Conservation (phyloP, 2,329 filamentous ascomycete species). For the Pseudomassariella vexata region DNA sequence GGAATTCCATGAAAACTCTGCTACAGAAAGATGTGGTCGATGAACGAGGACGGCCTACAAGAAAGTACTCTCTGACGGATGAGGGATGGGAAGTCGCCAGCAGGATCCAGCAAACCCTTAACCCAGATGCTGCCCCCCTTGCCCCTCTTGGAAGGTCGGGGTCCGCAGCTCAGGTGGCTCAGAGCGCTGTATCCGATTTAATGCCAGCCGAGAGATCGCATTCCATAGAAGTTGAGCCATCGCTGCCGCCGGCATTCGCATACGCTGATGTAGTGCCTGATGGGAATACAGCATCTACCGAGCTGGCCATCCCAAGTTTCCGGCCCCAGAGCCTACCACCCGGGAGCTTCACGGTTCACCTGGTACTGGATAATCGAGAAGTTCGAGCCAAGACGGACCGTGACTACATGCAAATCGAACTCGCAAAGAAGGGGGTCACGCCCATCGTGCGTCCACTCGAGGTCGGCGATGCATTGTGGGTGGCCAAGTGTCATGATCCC, state of each 20-base stretch:
- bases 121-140: slow-evolving; percentile 10
- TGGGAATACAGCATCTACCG: slow-evolving; percentile 19
- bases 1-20: slow-evolving; percentile 77
- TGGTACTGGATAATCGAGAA: slow-evolving; percentile 72
- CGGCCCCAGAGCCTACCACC: slow-evolving; percentile 57
- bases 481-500: slow-evolving; percentile 64
- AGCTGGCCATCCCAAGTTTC: slow-evolving; percentile 37
- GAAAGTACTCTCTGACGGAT: slow-evolving; percentile 66
- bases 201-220: not conserved
- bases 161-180: too few relatives aligned
- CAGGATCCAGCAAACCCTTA: slow-evolving; percentile 49
- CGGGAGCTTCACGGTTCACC: slow-evolving; percentile 63
- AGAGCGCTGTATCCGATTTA: too few relatives aligned
- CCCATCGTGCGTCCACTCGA: slow-evolving; percentile 65
- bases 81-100: slow-evolving; percentile 72
- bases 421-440: slow-evolving; percentile 58
- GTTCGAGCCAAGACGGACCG: slow-evolving; percentile 66
- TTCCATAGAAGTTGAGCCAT: slow-evolving; percentile 12
- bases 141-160: too few relatives aligned
- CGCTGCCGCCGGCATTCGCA: slow-evolving; percentile 9
- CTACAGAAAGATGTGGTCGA: slow-evolving; percentile 68
- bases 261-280: slow-evolving; percentile 36
- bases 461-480: slow-evolving; percentile 73
- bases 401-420: slow-evolving; percentile 70
- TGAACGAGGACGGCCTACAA: slow-evolving; percentile 61